Conservation (phyloP, 1,284 basidiomycete species). For the Fomitopsis betulina region DNA sequence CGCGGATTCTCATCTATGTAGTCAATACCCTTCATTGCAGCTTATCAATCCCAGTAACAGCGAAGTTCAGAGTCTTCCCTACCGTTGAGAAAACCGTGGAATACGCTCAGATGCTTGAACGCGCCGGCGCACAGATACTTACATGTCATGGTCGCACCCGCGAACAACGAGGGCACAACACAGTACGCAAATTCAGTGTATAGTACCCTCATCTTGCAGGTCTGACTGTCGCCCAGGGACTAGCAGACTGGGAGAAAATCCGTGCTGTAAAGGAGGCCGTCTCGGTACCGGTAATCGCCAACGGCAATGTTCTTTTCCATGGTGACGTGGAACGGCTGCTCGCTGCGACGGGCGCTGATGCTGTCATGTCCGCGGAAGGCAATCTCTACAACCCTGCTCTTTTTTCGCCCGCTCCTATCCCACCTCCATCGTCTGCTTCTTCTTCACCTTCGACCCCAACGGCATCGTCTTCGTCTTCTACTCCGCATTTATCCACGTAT, state of each 20-base stretch:
- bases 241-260: conserved; percentile 34
- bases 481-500: conserved; percentile 24
- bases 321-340: conserved; percentile 80
- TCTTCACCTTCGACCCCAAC: conserved; percentile 16
- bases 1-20: conserved; percentile 26
- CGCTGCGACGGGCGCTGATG: conserved; percentile 81
- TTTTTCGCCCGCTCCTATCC: conserved; percentile 42
- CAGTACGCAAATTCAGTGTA: conserved; percentile 35
- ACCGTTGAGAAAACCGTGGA: conserved; percentile 84
- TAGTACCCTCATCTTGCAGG: conserved; percentile 6
- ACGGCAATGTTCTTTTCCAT: conserved; percentile 91
- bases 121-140: conserved; percentile 92
- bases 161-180: conserved; percentile 86
- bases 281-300: conserved; percentile 91
- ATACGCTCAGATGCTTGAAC: conserved; percentile 93
- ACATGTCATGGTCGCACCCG: conserved; percentile 91
- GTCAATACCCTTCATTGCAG: conserved; percentile 85
- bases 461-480: conserved; percentile 18
- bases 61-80: conserved; percentile 93
- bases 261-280: conserved; percentile 56
- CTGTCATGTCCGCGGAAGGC: conserved; percentile 94
- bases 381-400: conserved; percentile 92
- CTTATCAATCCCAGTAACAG: conserved; percentile 87
- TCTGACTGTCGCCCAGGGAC: conserved; percentile 37
- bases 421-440: background rate